Base-by-base conservation (phyloP, 345 rosid species). In the Clarkia xantiana region DNA sequence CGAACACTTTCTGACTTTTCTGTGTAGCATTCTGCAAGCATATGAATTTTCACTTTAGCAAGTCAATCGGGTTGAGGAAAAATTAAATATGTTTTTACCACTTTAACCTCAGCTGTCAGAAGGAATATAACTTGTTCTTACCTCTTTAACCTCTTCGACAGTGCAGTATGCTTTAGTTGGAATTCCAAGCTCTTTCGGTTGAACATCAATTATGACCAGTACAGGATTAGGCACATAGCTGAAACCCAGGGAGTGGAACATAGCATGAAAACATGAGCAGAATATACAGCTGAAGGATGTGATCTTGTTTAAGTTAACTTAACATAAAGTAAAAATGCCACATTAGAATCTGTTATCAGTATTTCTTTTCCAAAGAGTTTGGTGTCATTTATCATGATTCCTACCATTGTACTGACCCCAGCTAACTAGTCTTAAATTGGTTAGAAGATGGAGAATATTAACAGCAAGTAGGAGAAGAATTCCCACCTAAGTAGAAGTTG, bases 61-160 rank as follows among this genome's bases (percentile, higher is more conserved):
- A 15, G 6, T 41, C 16, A 34, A 20, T n/a, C n/a, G 12, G 10
- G 39, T 19, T n/a, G 13, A 14, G 17, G 18, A 49, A 14, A 38
- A 42, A 25, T 14, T 20, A 39, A 18, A 36, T 3, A 55, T 39
- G 17, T 48, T 23, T 6, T 48, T 29, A 29, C 36, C 36, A 2
- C 36, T 29, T 29, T 2, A 19, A 14, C 38, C 11, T 34, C 10
- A 7, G 25, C 11, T n/a, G 9, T 1, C 15, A 49, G n/a, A 23
- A 14, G 1, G 45, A 23, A 29, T 40, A 45, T 15, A 43, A 22
- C 25, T 29, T 62, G 18, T 29, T 56, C 56, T 61, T 64, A 80
- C 87, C 79, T 84, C 88, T 71, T 84, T 84, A 42, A 87, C 94
- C 66, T 87, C 88, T 69, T 90, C 89, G 51, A 90, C 89, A 53